Conservation (phyloP, 2,329 filamentous ascomycete species). For the Fonsecaea nubica region DNA sequence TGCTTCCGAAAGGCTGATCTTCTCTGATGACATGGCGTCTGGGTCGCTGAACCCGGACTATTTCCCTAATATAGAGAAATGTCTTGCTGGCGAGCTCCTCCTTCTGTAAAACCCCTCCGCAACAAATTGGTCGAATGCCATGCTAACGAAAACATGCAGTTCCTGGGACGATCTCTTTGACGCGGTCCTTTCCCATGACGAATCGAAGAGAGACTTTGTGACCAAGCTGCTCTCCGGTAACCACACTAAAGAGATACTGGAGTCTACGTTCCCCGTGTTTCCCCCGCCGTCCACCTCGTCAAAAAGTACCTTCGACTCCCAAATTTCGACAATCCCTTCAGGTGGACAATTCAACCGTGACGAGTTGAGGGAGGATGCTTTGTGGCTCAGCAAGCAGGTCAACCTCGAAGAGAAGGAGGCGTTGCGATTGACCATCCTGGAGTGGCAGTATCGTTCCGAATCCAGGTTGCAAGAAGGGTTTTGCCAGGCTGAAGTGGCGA, state of each 20-base stretch:
- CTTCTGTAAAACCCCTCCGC: constrained; percentile 25
- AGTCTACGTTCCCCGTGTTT: constrained; percentile 26
- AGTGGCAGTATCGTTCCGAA: constrained; percentile 82
- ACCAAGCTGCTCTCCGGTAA: constrained; percentile 30
- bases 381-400: constrained; percentile 82
- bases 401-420: constrained; percentile 82
- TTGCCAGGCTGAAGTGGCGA: constrained; percentile 77
- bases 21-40: constrained; percentile 28
- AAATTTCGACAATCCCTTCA: constrained; percentile 78
- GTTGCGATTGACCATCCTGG: constrained; percentile 77
- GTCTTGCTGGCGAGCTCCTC: constrained; percentile 32
- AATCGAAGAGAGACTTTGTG: constrained; percentile 16
- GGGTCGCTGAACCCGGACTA: constrained; percentile 31
- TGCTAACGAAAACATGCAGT: constrained; percentile 27
- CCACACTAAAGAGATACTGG: constrained; percentile 29
- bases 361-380: constrained; percentile 80
- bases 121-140: background rate
- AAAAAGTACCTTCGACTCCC: constrained; percentile 77
- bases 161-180: constrained; percentile 38
- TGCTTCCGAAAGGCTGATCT: constrained; percentile 29
- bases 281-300: constrained; percentile 46
- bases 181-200: constrained; percentile 32
- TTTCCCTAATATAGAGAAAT: constrained; percentile 44
- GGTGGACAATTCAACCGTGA: constrained; percentile 74
- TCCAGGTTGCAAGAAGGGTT: constrained; percentile 73